These are phyloP conservation scores for Cetradonia linearis DNA, from an alignment of 495 filamentous ascomycete species.

Conservation along the genomic window DNA sequence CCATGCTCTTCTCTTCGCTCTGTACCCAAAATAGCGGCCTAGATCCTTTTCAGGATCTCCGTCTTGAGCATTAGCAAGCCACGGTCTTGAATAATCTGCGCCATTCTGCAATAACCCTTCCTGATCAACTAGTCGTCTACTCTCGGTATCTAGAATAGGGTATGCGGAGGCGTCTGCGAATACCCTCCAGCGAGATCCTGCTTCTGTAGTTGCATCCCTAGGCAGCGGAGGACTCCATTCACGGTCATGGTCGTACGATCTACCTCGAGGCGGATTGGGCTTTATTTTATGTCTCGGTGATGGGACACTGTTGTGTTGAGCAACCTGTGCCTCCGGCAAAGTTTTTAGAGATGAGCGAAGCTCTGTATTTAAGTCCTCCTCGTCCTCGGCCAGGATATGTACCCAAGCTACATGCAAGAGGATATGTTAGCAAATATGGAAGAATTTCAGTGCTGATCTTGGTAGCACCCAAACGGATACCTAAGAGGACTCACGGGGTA, in stretches of 20 bases:
- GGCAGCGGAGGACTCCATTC: slow-evolving; percentile 21
- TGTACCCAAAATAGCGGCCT: slow-evolving; percentile 31
- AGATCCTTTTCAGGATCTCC: slow-evolving; percentile 41
- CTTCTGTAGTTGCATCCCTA: slow-evolving; percentile 22
- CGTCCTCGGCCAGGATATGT: slow-evolving; percentile 38
- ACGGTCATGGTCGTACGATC: slow-evolving; percentile 25
- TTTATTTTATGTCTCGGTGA: slow-evolving; percentile 27
- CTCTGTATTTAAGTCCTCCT: slow-evolving; percentile 30
- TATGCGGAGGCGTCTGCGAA: slow-evolving; percentile 49
- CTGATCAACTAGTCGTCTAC: slow-evolving; percentile 43
- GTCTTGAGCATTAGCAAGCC: slow-evolving; percentile 39
- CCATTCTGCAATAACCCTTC: slow-evolving; percentile 52
- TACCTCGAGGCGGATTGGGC: slow-evolving; percentile 19
- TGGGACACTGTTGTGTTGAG: slow-evolving; percentile 53
- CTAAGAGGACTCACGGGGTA: slow-evolving; percentile 27
- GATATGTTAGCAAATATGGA: background rate
- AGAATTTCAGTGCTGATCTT: no score
- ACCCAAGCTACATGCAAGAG: slow-evolving; percentile 40
- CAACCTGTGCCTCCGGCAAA: slow-evolving; percentile 42
- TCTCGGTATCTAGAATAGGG: slow-evolving; percentile 34
- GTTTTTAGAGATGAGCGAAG: slow-evolving; percentile 34
- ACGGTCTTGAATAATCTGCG: slow-evolving; percentile 46
- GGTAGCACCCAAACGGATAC: background rate
- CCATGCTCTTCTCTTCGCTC: slow-evolving; percentile 40
- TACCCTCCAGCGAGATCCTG: slow-evolving; percentile 50